These are phyloP conservation scores for Claviceps capensis DNA, from an alignment of 2,329 filamentous ascomycete genomes.

Conservation along the genomic window DNA sequence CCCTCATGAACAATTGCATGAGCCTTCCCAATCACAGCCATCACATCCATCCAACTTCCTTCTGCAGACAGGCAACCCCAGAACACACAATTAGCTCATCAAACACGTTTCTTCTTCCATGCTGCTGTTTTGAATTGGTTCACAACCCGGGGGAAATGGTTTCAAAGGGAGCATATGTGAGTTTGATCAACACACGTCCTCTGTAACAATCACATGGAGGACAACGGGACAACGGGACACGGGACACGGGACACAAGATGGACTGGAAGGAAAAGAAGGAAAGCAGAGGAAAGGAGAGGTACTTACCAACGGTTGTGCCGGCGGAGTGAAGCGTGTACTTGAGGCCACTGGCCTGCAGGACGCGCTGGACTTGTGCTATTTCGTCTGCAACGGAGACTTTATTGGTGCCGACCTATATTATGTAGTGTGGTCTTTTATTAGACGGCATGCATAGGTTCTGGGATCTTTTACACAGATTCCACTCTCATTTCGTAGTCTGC, in stretches of 20 bases:
- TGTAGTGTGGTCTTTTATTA: background rate
- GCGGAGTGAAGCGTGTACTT: constrained; percentile 85
- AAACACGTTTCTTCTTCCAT: too few species aligned
- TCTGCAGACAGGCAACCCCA: constrained; percentile 37
- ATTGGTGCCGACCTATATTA: constrained; percentile 59
- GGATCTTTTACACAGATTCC: background rate
- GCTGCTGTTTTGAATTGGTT: too few species aligned
- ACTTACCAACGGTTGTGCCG: constrained; percentile 78
- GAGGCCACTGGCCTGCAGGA: constrained; percentile 69
- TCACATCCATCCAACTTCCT: constrained; percentile 81
- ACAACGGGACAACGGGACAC: too few species aligned
- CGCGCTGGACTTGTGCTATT: constrained; percentile 75
- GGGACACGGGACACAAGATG: too few species aligned
- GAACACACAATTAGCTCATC: too few species aligned
- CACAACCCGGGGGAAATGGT: too few species aligned
- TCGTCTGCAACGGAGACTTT: constrained; percentile 65
- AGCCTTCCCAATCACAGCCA: constrained; percentile 73
- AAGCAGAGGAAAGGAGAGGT: background rate
- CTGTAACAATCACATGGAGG: too few species aligned
- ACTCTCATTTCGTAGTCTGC: too few species aligned
- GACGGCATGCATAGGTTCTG: background rate
- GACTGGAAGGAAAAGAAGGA: background rate
- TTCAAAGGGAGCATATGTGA: too few species aligned
- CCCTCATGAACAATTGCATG: constrained; percentile 63
- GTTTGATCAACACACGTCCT: too few species aligned